Evolutionary conservation across 2,329 filamentous ascomycete genomes (phyloP), one percentile per base, ranked within the genome.

Genomic region (Aspergillus sp.): DNA sequence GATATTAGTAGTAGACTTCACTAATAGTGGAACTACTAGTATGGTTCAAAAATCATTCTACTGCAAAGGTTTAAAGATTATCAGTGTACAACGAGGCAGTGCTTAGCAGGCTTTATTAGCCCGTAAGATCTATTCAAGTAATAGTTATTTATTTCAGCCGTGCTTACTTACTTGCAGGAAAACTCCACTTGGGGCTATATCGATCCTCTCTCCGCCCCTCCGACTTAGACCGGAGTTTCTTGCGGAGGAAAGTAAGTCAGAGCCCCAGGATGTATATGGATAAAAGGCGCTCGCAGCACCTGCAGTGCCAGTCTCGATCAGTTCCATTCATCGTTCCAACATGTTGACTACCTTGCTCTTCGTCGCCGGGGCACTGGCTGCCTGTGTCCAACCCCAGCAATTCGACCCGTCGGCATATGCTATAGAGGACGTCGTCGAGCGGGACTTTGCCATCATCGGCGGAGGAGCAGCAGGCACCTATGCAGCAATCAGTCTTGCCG

Each of bases 391-490:
- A 11, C 9, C 41, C 15, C 17, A 23, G 41, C 19, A 44, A 44
- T 48, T 48, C 19, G 46, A 48, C 23, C 6, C 27, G n/a, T 33
- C 25, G 15, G 15, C 46, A 11, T 48, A 48, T 21, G 31, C 25
- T 33, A 27, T 27, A n/a, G n/a, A 35, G 7, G 31, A 48, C 31
- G n/a, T 48, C 21, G 7, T 48, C 46, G 25, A 31, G 25, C 46
- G 46, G 1, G 59, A 72, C 59, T 63, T 72, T 12, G 60, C 56
- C 14, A 66, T 72, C 27, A 64, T 74, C 47, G 71, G 70, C 53
- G 69, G 69, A 50, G 70, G 69, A 25, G 62, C 66, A 6, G 61
- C 66, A 6, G 72, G 67, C 31, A 71, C 68, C 23, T 72, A 70
- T 50, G 66, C 68, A 5, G 69, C 70, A 15, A 59, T 71, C 23